phyloP scores from a whole-genome alignment of 2,329 filamentous ascomycete species.

The Exophiala spinifera region DNA sequence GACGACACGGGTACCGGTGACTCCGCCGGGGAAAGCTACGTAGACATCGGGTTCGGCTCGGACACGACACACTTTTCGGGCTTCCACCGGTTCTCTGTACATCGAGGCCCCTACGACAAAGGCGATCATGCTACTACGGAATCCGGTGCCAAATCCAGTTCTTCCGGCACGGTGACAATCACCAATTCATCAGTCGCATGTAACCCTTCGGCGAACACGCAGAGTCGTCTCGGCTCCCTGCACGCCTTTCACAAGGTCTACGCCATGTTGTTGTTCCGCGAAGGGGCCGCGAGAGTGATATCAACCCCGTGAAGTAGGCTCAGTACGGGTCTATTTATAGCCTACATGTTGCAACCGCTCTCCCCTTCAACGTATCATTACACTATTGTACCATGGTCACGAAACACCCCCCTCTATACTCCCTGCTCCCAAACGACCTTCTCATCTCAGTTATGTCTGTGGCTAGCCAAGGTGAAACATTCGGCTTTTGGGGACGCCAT shows the following conservation, averaged over 20 bases:
- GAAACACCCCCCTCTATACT: too few relatives aligned
- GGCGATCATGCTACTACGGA: too few relatives aligned
- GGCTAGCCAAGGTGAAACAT: too few relatives aligned
- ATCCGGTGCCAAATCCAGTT: neutral
- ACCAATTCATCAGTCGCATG: conserved; percentile 5
- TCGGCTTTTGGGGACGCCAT: too few relatives aligned
- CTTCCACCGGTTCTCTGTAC: conserved; percentile 6
- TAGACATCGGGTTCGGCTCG: conserved; percentile 13
- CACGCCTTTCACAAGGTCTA: conserved; percentile 1
- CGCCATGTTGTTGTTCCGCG: conserved; percentile 8
- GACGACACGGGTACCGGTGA: neutral
- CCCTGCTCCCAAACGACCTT: too few relatives aligned
- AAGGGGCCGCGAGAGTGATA: neutral
- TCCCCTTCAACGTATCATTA: too few relatives aligned
- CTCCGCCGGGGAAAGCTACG: neutral
- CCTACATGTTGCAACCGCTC: too few relatives aligned
- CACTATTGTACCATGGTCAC: too few relatives aligned
- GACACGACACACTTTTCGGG: conserved; percentile 4
- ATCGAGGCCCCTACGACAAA: neutral
- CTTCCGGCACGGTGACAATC: neutral
- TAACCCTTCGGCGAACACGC: conserved; percentile 6
- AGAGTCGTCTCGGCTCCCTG: neutral
- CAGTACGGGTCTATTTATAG: too few relatives aligned
- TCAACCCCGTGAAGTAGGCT: neutral
- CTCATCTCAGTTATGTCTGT: too few relatives aligned